Percentiles rank a stretch among this genome's conserved stretches.
Conservation (phyloP, 345 rosid species). For the Eucalyptus curtisii region DNA sequence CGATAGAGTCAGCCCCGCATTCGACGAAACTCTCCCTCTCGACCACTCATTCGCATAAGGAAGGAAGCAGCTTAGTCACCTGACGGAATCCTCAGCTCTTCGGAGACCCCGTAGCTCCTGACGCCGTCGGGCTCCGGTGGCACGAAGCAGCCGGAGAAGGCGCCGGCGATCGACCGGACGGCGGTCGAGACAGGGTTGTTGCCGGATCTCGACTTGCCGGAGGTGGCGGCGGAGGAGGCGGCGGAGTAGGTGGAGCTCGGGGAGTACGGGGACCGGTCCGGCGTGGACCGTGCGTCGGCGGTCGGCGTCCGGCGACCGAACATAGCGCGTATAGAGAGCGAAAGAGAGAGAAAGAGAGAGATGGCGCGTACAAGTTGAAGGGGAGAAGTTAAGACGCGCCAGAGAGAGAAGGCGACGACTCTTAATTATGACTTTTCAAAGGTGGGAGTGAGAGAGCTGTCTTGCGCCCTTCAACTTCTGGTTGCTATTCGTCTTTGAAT, state of each 20-base stretch:
- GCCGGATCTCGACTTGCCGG: slow-evolving; percentile 19
- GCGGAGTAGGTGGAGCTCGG: slow-evolving; percentile 21
- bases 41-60: neutral
- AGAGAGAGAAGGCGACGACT: neutral
- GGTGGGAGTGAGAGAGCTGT: neutral
- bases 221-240: slow-evolving; percentile 17
- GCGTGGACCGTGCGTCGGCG: slow-evolving; percentile 25
- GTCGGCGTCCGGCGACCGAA: slow-evolving; percentile 20
- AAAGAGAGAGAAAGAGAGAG: neutral
- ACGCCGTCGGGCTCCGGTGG: slow-evolving; percentile 42
- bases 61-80: slow-evolving; percentile 4
- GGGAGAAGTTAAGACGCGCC: neutral
- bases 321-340: neutral
- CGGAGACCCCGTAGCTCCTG: slow-evolving; percentile 13
- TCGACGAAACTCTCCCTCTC: neutral
- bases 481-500: neutral
- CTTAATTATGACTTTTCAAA: neutral
- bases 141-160: slow-evolving; percentile 56
- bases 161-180: slow-evolving; percentile 40
- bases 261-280: slow-evolving; percentile 15
- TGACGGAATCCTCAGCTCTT: slow-evolving; percentile 14
- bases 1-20: neutral
- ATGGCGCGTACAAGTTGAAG: neutral
- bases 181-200: slow-evolving; percentile 14
- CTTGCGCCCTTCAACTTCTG: neutral